phyloP scores from a whole-genome alignment of 306 rosid genomes.

The Corylus heterophylla region DNA sequence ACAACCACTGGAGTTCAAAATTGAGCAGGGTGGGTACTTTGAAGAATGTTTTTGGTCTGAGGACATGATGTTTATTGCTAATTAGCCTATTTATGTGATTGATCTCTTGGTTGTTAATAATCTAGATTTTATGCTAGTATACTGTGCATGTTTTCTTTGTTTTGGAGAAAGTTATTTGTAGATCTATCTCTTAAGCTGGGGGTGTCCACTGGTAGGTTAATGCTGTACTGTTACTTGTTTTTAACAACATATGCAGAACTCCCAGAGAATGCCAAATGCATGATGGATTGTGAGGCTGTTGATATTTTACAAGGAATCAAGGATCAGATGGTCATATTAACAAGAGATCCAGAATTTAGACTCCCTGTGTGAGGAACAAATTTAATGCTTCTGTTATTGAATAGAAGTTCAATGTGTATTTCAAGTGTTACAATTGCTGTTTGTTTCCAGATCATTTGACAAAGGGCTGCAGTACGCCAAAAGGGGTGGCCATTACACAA shows the following conservation, averaged over 20 bases:
- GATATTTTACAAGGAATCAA: constrained; percentile 68
- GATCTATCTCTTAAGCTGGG: constrained; percentile 1
- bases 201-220: background rate
- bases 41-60: constrained; percentile 14
- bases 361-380: constrained; percentile 57
- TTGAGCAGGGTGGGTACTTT: constrained; percentile 63
- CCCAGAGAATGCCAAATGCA: constrained; percentile 65
- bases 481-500: constrained; percentile 44
- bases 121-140: background rate
- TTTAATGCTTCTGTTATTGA: constrained; percentile 13
- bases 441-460: constrained; percentile 68
- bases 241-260: constrained; percentile 54
- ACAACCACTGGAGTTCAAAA: constrained; percentile 48
- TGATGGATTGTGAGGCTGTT: constrained; percentile 86
- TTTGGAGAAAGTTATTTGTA: background rate
- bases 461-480: constrained; percentile 78
- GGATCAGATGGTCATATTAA: constrained; percentile 64
- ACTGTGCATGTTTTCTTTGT: background rate
- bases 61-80: constrained; percentile 18
- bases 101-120: background rate
- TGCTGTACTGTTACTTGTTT: background rate
- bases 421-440: constrained; percentile 19
- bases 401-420: constrained; percentile 8
- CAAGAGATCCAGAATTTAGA: constrained; percentile 76
- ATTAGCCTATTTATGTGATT: background rate